Evolutionary conservation across 768 basidiomycete species (phyloP).

Genomic region (Lenzites betulinus): DNA sequence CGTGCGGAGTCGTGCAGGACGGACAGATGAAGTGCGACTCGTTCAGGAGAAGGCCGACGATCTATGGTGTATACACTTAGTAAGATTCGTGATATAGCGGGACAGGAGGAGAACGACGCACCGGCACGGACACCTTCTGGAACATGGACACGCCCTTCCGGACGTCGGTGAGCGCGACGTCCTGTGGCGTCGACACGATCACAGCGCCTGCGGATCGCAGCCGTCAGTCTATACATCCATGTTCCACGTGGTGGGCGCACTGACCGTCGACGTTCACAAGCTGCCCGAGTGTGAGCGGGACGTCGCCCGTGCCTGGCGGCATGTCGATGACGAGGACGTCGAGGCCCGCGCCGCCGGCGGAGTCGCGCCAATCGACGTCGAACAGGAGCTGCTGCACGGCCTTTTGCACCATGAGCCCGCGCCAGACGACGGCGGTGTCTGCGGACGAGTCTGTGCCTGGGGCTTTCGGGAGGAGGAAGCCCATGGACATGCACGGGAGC

Average conservation of each 20-base stretch:
- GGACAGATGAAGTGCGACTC: conserved; percentile 84
- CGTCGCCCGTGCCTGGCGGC: conserved; percentile 97
- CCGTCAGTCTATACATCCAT: neutral
- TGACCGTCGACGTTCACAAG: conserved; percentile 81
- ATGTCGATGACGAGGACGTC: conserved; percentile 93
- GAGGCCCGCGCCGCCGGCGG: conserved; percentile 48
- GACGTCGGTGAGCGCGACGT: conserved; percentile 89
- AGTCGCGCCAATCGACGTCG: conserved; percentile 85
- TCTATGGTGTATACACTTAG: conserved; percentile 45
- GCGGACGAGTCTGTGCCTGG: conserved; percentile 49
- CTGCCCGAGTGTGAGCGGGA: conserved; percentile 89
- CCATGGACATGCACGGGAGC: conserved; percentile 95
- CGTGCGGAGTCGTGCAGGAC: conserved; percentile 62
- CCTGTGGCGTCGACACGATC: conserved; percentile 94
- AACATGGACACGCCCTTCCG: conserved; percentile 94
- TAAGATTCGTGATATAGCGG: neutral
- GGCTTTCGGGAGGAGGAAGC: conserved; percentile 76
- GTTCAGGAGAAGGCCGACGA: conserved; percentile 85
- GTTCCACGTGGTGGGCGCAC: conserved; percentile 23
- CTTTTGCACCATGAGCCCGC: conserved; percentile 98
- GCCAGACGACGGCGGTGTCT: conserved; percentile 90
- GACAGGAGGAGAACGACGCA: conserved; percentile 38
- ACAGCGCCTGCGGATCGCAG: conserved; percentile 64
- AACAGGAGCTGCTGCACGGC: conserved; percentile 95
- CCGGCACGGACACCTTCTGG: conserved; percentile 84